Evolutionary conservation across 2,329 filamentous ascomycete species (phyloP).

Genomic region (Ciborinia camelliae): DNA sequence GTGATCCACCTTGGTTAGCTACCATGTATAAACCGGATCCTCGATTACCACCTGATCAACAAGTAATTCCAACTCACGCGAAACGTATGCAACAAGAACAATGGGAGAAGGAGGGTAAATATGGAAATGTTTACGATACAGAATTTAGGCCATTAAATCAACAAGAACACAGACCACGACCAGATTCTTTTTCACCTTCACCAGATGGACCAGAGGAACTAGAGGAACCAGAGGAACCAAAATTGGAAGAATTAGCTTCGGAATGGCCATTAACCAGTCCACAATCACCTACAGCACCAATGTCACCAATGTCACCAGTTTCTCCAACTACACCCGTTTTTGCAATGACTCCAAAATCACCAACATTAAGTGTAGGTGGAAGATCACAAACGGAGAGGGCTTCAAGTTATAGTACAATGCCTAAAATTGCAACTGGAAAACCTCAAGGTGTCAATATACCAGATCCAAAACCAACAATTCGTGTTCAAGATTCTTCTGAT

Average conservation of each 20-base stretch:
- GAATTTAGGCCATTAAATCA: conserved; percentile 77
- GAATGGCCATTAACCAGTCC: conserved; percentile 58
- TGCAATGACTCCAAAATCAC: conserved; percentile 43
- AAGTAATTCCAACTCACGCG: conserved; percentile 91
- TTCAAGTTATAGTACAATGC: conserved; percentile 49
- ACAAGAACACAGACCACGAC: conserved; percentile 68
- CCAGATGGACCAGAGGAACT: conserved; percentile 20
- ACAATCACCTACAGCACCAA: neutral
- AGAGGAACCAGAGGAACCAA: conserved; percentile 24
- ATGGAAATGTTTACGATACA: conserved; percentile 79
- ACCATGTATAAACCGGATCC: conserved; percentile 96
- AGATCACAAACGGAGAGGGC: conserved; percentile 43
- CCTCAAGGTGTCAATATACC: conserved; percentile 35
- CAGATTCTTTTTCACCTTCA: conserved; percentile 53
- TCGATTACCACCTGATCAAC: conserved; percentile 87
- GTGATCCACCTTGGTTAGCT: conserved; percentile 92
- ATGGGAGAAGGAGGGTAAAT: conserved; percentile 89
- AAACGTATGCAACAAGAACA: conserved; percentile 88
- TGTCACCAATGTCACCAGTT: neutral
- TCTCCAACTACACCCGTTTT: neutral
- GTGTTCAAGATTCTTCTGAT: conserved; percentile 52
- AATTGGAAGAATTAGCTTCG: conserved; percentile 35
- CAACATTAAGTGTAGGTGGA: conserved; percentile 45
- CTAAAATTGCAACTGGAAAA: conserved; percentile 39
- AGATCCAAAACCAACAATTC: conserved; percentile 43